Evolutionary conservation across 441 rosid species (phyloP).

Genomic region (Syzygium syzygioides): DNA sequence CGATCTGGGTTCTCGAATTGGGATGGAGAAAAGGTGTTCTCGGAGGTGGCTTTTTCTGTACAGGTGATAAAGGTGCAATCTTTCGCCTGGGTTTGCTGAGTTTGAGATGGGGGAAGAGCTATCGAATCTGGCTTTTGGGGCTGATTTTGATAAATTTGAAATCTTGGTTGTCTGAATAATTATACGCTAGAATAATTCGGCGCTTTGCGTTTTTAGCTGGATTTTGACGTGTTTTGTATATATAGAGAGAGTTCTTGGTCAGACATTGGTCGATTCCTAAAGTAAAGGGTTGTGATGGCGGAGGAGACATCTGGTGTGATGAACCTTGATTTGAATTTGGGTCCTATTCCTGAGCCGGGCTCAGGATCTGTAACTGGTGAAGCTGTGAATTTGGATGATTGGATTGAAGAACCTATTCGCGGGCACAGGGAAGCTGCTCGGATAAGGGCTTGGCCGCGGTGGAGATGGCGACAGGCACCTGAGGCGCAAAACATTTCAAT

Average conservation of each 20-base stretch:
- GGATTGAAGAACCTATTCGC: slow-evolving; percentile 37
- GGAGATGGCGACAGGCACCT: slow-evolving; percentile 48
- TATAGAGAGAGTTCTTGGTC: slow-evolving; percentile 12
- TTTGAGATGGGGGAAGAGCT: not conserved
- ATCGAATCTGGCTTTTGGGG: not conserved
- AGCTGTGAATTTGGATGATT: slow-evolving; percentile 52
- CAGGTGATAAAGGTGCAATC: slow-evolving; percentile 4
- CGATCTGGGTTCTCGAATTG: not conserved
- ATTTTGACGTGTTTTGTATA: not conserved
- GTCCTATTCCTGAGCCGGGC: slow-evolving; percentile 70
- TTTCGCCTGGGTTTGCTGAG: slow-evolving; percentile 7
- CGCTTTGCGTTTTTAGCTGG: not conserved
- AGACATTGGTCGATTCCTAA: not conserved
- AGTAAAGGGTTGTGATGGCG: slow-evolving; percentile 39
- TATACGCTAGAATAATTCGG: not conserved
- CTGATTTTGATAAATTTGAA: not conserved
- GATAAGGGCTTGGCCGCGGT: slow-evolving; percentile 33
- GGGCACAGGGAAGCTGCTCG: slow-evolving; percentile 63
- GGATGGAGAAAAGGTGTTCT: not conserved
- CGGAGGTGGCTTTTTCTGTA: not conserved
- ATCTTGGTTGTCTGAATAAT: not conserved
- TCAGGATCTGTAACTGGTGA: slow-evolving; percentile 39
- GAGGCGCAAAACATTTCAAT: slow-evolving; percentile 47
- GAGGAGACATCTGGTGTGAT: slow-evolving; percentile 73
- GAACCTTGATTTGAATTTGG: slow-evolving; percentile 95